Percentiles rank a stretch among this genome's conserved stretches.
These are phyloP conservation scores for Trichoderma cornu-damae DNA, from an alignment of 2,329 filamentous ascomycete genomes.

Conservation along the genomic window DNA sequence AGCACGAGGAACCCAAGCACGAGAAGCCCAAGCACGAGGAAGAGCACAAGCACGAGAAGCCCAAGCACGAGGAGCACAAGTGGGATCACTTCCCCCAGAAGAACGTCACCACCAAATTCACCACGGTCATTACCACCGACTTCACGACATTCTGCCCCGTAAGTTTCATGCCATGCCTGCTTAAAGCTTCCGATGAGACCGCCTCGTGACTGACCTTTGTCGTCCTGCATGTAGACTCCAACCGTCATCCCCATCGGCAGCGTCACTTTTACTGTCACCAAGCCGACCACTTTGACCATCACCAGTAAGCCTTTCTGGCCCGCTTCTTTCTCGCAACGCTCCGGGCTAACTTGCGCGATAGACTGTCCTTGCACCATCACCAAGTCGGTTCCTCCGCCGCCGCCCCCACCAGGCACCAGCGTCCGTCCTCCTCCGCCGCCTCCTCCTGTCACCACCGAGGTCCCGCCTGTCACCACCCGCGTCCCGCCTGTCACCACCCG, in stretches of 20 bases:
- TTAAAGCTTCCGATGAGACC: not conserved
- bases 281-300: slow-evolving; percentile 41
- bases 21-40: not conserved
- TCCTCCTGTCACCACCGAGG: slow-evolving; percentile 16
- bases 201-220: not conserved
- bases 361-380: slow-evolving; percentile 46
- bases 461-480: slow-evolving; percentile 8
- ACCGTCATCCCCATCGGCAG: slow-evolving; percentile 37
- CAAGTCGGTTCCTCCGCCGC: slow-evolving; percentile 20
- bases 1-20: no score
- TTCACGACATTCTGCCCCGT: slow-evolving; percentile 43
- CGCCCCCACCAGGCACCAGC: slow-evolving; percentile 7
- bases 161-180: slow-evolving; percentile 22
- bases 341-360: slow-evolving; percentile 32
- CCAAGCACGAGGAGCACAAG: not conserved
- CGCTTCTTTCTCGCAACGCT: no score
- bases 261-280: slow-evolving; percentile 42
- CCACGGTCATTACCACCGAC: slow-evolving; percentile 36
- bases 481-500: slow-evolving; percentile 11
- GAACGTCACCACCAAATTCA: slow-evolving; percentile 24
- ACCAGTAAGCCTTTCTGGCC: slow-evolving; percentile 35
- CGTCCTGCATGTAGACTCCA: slow-evolving; percentile 22
- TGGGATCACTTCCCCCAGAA: not conserved
- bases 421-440: slow-evolving; percentile 12
- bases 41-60: not conserved